phyloP scores from a whole-genome alignment of 352 stramenopile species.

The Peronospora farinosa region DNA sequence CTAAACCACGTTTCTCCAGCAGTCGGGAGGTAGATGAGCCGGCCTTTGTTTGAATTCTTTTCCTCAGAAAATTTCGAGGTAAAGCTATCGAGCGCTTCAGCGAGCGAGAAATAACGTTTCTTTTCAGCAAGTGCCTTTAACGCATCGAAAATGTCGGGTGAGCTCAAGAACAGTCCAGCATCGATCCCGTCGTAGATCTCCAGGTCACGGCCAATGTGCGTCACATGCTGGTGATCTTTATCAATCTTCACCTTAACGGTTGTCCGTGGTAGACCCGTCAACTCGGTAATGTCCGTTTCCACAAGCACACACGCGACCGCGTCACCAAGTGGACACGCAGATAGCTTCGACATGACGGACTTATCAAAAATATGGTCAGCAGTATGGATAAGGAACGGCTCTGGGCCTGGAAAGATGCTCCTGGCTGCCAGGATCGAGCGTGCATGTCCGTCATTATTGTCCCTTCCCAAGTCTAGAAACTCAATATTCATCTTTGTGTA shows the following conservation, averaged over 20 bases:
- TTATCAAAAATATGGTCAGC: slow-evolving; percentile 85
- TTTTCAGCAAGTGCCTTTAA: slow-evolving; percentile 52
- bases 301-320: slow-evolving; percentile 65
- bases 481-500: slow-evolving; percentile 79
- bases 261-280: slow-evolving; percentile 53
- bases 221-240: slow-evolving; percentile 46
- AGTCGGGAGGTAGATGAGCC: slow-evolving; percentile 56
- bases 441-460: slow-evolving; percentile 61
- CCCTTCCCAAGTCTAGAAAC: slow-evolving; percentile 67
- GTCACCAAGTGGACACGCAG: slow-evolving; percentile 48
- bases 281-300: slow-evolving; percentile 56
- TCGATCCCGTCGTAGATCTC: slow-evolving; percentile 58
- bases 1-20: slow-evolving; percentile 76
- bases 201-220: slow-evolving; percentile 52
- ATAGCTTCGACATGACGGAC: slow-evolving; percentile 60
- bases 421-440: slow-evolving; percentile 64
- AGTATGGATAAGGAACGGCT: slow-evolving; percentile 79
- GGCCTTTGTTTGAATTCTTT: slow-evolving; percentile 33
- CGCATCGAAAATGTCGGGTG: slow-evolving; percentile 57
- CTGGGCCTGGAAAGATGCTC: slow-evolving; percentile 49
- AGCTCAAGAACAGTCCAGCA: slow-evolving; percentile 67
- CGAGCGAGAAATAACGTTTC: slow-evolving; percentile 69
- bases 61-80: slow-evolving; percentile 16
- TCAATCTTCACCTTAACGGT: slow-evolving; percentile 59
- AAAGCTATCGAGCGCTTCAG: slow-evolving; percentile 66